phyloP scores from a whole-genome alignment of 2,329 filamentous ascomycete genomes.

The Aureobasidium sp. region DNA sequence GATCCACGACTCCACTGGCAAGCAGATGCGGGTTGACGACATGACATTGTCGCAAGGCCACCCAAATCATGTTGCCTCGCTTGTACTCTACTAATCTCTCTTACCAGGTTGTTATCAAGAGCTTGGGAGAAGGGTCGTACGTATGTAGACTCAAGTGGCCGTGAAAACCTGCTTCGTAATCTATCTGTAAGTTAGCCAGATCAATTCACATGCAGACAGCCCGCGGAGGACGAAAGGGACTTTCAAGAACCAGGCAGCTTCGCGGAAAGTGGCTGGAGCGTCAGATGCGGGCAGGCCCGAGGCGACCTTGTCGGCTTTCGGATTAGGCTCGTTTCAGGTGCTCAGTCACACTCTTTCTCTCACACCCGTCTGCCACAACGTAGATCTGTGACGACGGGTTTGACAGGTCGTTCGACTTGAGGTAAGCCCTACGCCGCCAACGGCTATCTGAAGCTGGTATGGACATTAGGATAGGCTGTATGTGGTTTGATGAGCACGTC shows the following conservation, averaged over 20 bases:
- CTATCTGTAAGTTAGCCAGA: background rate
- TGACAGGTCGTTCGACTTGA: background rate
- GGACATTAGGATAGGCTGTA: background rate
- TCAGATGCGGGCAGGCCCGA: background rate
- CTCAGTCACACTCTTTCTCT: background rate
- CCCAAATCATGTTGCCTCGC: background rate
- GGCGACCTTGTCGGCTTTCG: background rate
- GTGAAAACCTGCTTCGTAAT: background rate
- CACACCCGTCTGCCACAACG: background rate
- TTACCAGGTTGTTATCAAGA: background rate
- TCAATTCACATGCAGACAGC: background rate
- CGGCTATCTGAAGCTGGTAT: background rate
- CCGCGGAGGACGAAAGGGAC: background rate
- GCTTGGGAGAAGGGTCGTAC: background rate
- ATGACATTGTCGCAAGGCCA: background rate
- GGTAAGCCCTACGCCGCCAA: background rate
- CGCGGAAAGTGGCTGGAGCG: background rate
- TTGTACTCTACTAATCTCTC: background rate
- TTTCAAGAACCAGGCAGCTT: background rate
- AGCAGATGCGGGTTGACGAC: conserved; percentile 6
- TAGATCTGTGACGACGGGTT: conserved; percentile 1
- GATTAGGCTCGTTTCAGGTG: background rate
- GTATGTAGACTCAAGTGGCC: too few species aligned
- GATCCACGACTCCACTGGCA: background rate
- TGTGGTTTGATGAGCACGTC: background rate